Percentiles rank a stretch among this genome's conserved stretches.
Conservation (phyloP, 2,329 filamentous ascomycete genomes). For the Colletotrichum somersetense region DNA sequence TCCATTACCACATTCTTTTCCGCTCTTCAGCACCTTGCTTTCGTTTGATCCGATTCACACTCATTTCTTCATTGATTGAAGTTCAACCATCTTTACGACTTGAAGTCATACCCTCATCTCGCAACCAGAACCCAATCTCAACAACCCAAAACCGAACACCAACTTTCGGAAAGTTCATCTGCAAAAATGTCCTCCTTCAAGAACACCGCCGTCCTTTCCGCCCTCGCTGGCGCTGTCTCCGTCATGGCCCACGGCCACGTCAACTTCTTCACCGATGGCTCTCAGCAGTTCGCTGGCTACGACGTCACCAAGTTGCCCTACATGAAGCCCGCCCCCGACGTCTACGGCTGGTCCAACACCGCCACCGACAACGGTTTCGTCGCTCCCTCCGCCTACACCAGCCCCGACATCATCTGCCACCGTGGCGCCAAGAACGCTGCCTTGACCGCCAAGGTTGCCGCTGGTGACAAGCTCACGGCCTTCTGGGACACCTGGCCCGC, state of each 20-base stretch:
- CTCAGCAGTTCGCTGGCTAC: conserved; percentile 49
- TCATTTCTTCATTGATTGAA: conserved; percentile 42
- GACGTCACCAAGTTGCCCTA: conserved; percentile 46
- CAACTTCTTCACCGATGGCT: conserved; percentile 46
- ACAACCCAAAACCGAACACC: background rate
- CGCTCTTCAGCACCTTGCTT: conserved; percentile 40
- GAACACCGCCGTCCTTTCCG: conserved; percentile 43
- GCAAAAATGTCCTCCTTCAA: conserved; percentile 45
- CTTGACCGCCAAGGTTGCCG: conserved; percentile 62
- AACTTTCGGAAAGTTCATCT: conserved; percentile 31
- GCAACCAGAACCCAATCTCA: conserved; percentile 9
- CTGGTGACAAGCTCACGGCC: conserved; percentile 69
- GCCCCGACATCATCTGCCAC: conserved; percentile 63
- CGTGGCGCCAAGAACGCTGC: conserved; percentile 55
- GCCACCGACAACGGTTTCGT: conserved; percentile 61
- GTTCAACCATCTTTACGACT: conserved; percentile 37
- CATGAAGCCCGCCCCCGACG: conserved; percentile 46
- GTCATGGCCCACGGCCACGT: conserved; percentile 51
- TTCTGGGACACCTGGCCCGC: conserved; percentile 77
- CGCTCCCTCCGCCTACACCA: conserved; percentile 55
- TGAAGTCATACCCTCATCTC: conserved; percentile 35
- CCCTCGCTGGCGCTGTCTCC: conserved; percentile 44
- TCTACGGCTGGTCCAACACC: conserved; percentile 50
- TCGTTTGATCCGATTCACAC: conserved; percentile 34
- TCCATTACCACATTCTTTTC: conserved; percentile 41